phyloP scores from a whole-genome alignment of 75 land plant genomes.

The Selaginella tamariscina region DNA sequence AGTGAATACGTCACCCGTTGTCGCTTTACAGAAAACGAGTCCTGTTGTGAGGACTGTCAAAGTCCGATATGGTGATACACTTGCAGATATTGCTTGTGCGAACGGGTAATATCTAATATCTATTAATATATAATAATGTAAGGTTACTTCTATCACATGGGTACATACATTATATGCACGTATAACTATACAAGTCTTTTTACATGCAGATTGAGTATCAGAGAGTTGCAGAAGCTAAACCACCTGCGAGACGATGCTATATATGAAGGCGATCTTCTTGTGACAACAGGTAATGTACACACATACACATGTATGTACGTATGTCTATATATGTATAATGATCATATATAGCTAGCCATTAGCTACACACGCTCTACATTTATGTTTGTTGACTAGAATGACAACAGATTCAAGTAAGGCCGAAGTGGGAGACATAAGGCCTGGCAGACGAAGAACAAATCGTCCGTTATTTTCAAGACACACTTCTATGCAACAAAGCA shows the following conservation, averaged over 20 bases:
- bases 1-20: neutral
- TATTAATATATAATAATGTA: neutral
- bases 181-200: neutral
- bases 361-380: too few species aligned
- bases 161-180: too few species aligned
- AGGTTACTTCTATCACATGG: neutral
- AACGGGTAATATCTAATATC: slow-evolving; percentile 20
- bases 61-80: slow-evolving; percentile 27
- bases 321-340: too few species aligned
- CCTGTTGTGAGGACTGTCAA: slow-evolving; percentile 20
- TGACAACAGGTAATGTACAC: slow-evolving; percentile 21
- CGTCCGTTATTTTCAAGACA: slow-evolving; percentile 26
- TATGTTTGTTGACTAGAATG: slow-evolving; percentile 1
- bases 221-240: slow-evolving; percentile 25
- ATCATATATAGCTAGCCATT: too few species aligned
- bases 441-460: slow-evolving; percentile 24
- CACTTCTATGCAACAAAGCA: slow-evolving; percentile 13
- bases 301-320: too few species aligned
- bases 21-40: neutral
- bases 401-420: slow-evolving; percentile 9
- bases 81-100: slow-evolving; percentile 28
- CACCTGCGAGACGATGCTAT: slow-evolving; percentile 31
- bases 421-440: slow-evolving; percentile 19
- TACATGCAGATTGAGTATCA: slow-evolving; percentile 16
- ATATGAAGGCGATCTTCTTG: slow-evolving; percentile 29